Base-by-base conservation (phyloP, 768 basidiomycete species). In the Mycena leptocephala region DNA sequence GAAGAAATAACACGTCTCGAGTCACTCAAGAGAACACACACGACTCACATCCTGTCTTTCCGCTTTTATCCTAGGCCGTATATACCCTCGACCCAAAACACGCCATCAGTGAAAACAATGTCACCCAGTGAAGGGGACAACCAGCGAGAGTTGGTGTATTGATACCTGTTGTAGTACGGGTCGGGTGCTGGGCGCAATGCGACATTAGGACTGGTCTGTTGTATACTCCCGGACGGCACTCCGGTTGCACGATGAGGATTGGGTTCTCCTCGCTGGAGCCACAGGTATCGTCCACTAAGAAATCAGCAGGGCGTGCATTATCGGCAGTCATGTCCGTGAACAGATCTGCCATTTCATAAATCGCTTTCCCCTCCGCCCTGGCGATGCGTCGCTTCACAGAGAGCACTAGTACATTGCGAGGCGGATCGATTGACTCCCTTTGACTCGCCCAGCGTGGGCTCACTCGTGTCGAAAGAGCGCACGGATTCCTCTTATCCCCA, bases 361-460 rank as follows among this genome's bases (percentile, higher is more conserved):
- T 65, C 18, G 35, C 24, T 18, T 64, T 65, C 11, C 51, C 62
- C 33, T 65, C 71, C 32, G 35, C 24, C 14, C 32, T n/a, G 0
- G 70, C 70, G 61, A 72, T 58, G 62, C 63, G 63, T 2, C 62
- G 48, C 55, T 58, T 72, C 41, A 72, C 35, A 0, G 48, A 39
- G 24, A 41, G 51, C 0, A 26, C 62, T 16, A 41, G 51, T 0
- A 26, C 62, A 35, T 65, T 46, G 1, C 61, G 61, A 22, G 71
- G 71, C 14, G 71, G 71, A 8, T 62, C 70, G 26, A 72, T 72
- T 24, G 22, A 24, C 2, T 32, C 53, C n/a, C 68, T 53, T 70
- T 41, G 14, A 70, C 22, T 3, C 28, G 14, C 58, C 70, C 16
- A 71, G 56, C 1, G 48, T 18, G 18, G 69, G 24, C 28, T 70